Evolutionary conservation across 148 eudicot species (phyloP).

Genomic region (Rheum nobile): DNA sequence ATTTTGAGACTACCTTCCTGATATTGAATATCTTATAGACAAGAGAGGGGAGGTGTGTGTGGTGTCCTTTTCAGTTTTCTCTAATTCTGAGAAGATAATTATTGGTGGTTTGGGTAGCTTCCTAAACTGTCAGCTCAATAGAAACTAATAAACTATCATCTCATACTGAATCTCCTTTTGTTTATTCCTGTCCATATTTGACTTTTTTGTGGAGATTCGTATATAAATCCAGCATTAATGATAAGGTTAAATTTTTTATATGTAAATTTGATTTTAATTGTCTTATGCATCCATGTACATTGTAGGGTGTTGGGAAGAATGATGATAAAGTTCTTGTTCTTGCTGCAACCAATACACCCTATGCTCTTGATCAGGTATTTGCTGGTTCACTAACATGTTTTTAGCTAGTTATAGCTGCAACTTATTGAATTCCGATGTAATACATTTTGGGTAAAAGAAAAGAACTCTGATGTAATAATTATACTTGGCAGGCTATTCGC

Average conservation of each 20-base stretch:
- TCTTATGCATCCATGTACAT: background rate
- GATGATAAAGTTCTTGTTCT: slow-evolving; percentile 97
- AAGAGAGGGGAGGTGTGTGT: background rate
- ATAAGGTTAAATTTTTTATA: background rate
- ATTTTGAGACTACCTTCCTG: background rate
- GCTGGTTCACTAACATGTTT: background rate
- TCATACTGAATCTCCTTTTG: background rate
- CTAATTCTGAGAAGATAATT: background rate
- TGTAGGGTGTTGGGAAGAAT: slow-evolving; percentile 87
- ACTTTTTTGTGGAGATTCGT: background rate
- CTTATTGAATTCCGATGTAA: background rate
- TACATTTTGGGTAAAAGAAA: background rate
- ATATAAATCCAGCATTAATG: background rate
- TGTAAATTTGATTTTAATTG: background rate
- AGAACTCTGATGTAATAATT: slow-evolving; percentile 7
- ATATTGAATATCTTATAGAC: background rate
- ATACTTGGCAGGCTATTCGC: slow-evolving; percentile 62
- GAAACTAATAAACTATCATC: background rate
- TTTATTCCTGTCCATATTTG: background rate
- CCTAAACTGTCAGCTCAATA: background rate
- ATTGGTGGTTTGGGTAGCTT: background rate
- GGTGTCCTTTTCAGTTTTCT: background rate
- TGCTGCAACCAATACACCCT: slow-evolving; percentile 96
- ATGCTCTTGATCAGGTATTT: slow-evolving; percentile 86
- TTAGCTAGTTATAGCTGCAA: background rate